phyloP scores from a whole-genome alignment of 2,329 filamentous ascomycete genomes.

The Pseudogymnoascus sp. region DNA sequence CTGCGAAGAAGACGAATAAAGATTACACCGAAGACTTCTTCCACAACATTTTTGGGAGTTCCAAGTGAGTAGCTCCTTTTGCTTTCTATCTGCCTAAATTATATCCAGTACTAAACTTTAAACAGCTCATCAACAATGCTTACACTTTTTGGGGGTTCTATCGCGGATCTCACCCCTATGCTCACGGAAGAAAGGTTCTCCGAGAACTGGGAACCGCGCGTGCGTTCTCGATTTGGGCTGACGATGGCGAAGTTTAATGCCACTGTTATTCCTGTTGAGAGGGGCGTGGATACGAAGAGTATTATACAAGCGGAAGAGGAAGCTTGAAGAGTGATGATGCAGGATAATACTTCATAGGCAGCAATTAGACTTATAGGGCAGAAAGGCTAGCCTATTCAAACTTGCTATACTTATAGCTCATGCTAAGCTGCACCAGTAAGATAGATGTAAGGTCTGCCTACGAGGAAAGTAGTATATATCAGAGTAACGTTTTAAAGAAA shows the following conservation, averaged over 20 bases:
- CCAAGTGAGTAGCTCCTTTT: slow-evolving; percentile 25
- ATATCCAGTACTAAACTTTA: slow-evolving; percentile 7
- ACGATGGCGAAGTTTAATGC: slow-evolving; percentile 35
- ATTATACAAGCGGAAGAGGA: not conserved
- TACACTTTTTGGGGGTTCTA: slow-evolving; percentile 31
- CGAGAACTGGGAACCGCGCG: slow-evolving; percentile 33
- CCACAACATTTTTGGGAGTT: slow-evolving; percentile 34
- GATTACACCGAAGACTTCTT: slow-evolving; percentile 29
- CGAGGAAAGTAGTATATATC: too few species aligned
- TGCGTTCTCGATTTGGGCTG: slow-evolving; percentile 30
- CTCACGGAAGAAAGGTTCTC: slow-evolving; percentile 33
- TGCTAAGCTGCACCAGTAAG: too few species aligned
- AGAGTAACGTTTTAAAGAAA: too few species aligned
- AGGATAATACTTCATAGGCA: not conserved
- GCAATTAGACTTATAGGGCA: too few species aligned
- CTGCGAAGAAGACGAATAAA: slow-evolving; percentile 29
- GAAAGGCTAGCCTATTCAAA: too few species aligned
- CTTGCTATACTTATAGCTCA: too few species aligned
- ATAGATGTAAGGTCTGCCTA: too few species aligned
- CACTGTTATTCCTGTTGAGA: slow-evolving; percentile 32
- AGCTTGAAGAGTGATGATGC: not conserved
- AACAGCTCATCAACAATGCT: slow-evolving; percentile 34
- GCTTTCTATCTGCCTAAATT: not conserved
- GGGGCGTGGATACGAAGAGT: slow-evolving; percentile 25
- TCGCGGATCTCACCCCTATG: slow-evolving; percentile 32